A percentile compares a stretch with the other conserved stretches of the same genome.
These are phyloP conservation scores for Herpomyces periplanetae DNA, from an alignment of 2,329 filamentous ascomycete genomes.

Conservation along the genomic window DNA sequence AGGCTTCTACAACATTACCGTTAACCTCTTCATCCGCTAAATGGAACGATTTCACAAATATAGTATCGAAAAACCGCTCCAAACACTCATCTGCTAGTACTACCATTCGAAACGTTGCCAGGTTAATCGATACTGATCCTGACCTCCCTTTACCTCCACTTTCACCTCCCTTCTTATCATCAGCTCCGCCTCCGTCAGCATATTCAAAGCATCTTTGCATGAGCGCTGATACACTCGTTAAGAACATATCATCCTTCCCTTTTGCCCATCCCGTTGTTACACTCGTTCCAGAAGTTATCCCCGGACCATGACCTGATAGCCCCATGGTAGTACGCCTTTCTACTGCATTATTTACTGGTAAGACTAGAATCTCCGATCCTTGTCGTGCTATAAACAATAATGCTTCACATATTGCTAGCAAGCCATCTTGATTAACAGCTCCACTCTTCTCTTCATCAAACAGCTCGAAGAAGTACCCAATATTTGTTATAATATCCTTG, in stretches of 20 bases:
- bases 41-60: slow-evolving; percentile 69
- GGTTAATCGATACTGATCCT: too few species aligned
- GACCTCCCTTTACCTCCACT: too few species aligned
- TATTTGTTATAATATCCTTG: slow-evolving; percentile 83
- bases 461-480: slow-evolving; percentile 87
- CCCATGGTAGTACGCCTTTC: too few species aligned
- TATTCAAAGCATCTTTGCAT: slow-evolving; percentile 93
- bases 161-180: too few species aligned
- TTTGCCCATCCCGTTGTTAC: too few species aligned
- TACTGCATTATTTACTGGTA: too few species aligned
- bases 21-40: slow-evolving; percentile 23
- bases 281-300: too few species aligned
- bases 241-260: slow-evolving; percentile 50
- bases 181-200: slow-evolving; percentile 80
- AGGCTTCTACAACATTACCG: slow-evolving; percentile 10
- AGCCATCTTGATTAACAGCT: slow-evolving; percentile 71
- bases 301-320: too few species aligned
- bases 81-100: slow-evolving; percentile 78
- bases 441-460: slow-evolving; percentile 80
- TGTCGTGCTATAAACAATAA: slow-evolving; percentile 63
- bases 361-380: slow-evolving; percentile 42
- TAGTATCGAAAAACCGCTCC: slow-evolving; percentile 87
- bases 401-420: slow-evolving; percentile 69
- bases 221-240: slow-evolving; percentile 75
- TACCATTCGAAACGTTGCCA: slow-evolving; percentile 95